phyloP scores from a whole-genome alignment of 306 rosid genomes.

The cucumber (Cucumis sativus) region DNA sequence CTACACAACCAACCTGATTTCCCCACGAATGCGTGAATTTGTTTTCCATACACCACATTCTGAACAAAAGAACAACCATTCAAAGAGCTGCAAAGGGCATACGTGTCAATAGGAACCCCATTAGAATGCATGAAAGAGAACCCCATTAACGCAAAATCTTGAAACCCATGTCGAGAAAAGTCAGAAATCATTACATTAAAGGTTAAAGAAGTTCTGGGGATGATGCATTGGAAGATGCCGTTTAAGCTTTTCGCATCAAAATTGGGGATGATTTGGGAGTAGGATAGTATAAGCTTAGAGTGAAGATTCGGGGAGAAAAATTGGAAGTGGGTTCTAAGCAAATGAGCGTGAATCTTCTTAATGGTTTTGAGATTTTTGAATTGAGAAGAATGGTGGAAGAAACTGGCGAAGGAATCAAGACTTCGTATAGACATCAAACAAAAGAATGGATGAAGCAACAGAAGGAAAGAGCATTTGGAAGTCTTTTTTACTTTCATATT shows the following conservation, averaged over 20 bases:
- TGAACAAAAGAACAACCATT: slow-evolving; percentile 36
- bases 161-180: slow-evolving; percentile 32
- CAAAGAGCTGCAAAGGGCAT: slow-evolving; percentile 49
- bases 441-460: background rate
- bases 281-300: slow-evolving; percentile 33
- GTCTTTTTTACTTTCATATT: background rate
- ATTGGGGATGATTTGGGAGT: slow-evolving; percentile 19
- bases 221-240: slow-evolving; percentile 44
- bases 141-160: slow-evolving; percentile 29
- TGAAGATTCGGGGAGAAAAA: slow-evolving; percentile 22
- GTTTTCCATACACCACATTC: slow-evolving; percentile 28
- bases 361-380: slow-evolving; percentile 23
- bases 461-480: background rate
- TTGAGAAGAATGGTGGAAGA: slow-evolving; percentile 21
- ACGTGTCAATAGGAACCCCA: slow-evolving; percentile 41
- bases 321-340: slow-evolving; percentile 37
- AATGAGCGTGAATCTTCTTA: slow-evolving; percentile 47
- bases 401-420: slow-evolving; percentile 17
- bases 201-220: slow-evolving; percentile 29
- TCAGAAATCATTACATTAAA: slow-evolving; percentile 38
- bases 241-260: slow-evolving; percentile 11
- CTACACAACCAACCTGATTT: slow-evolving; percentile 61
- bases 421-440: slow-evolving; percentile 2
- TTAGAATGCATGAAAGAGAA: slow-evolving; percentile 56
- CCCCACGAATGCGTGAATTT: slow-evolving; percentile 35